Conservation (phyloP, 2,329 filamentous ascomycete species). For the Sordariomycetes sp. region DNA sequence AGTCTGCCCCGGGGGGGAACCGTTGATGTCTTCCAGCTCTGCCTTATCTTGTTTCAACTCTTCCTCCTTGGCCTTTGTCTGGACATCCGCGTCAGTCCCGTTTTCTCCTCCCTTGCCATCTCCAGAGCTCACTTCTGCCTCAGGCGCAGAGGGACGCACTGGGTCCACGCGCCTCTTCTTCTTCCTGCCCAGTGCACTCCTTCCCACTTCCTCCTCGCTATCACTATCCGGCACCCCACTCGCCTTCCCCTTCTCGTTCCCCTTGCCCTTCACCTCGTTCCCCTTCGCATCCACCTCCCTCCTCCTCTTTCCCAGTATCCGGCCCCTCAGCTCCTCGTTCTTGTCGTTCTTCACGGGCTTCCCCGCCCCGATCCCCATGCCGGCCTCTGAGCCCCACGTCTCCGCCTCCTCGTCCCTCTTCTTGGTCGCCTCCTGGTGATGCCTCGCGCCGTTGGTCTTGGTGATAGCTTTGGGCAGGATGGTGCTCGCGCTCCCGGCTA, state of each 20-base stretch:
- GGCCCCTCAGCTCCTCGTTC: constrained; percentile 18
- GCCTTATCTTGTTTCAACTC: not conserved
- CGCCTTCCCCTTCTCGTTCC: constrained; percentile 3
- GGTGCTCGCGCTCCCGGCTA: not conserved
- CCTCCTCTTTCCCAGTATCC: constrained; percentile 15
- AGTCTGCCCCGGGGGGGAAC: not conserved
- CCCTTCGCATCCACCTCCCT: constrained; percentile 3
- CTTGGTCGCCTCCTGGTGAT: constrained; percentile 21
- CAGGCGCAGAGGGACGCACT: not conserved
- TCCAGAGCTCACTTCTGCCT: not conserved
- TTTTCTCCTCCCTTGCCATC: not conserved
- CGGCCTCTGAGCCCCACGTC: not conserved
- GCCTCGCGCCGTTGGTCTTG: constrained; percentile 2
- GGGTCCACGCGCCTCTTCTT: constrained; percentile 16
- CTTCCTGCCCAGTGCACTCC: constrained; percentile 25
- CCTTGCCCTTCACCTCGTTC: not conserved
- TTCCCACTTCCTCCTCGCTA: constrained; percentile 19
- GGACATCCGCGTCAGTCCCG: not conserved
- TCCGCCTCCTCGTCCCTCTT: constrained; percentile 26
- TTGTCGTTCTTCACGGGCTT: constrained; percentile 13
- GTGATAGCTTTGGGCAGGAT: not conserved
- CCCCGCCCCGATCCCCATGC: not conserved
- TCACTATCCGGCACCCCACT: constrained; percentile 18
- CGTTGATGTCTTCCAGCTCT: not conserved
- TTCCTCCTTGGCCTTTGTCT: not conserved